Conservation (phyloP, 2,329 filamentous ascomycete genomes). For the Ophiostoma himal-ulmi region DNA sequence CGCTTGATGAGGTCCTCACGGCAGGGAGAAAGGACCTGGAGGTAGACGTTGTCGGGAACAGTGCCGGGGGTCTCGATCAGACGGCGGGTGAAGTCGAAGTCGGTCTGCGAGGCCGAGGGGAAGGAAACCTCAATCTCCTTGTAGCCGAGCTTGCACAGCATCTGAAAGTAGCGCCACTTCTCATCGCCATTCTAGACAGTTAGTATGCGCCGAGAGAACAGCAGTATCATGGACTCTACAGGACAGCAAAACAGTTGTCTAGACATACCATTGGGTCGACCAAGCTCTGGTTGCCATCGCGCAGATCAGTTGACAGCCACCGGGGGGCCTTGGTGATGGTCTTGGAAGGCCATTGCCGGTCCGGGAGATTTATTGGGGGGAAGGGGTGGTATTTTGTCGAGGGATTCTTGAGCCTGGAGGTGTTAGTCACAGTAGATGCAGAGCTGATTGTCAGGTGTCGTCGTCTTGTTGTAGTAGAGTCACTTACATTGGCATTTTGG, state of each 20-base stretch:
- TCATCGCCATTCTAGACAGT: constrained; percentile 74
- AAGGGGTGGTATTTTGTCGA: constrained; percentile 72
- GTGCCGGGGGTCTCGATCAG: constrained; percentile 78
- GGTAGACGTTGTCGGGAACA: constrained; percentile 80
- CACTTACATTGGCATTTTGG: constrained; percentile 23
- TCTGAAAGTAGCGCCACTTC: constrained; percentile 92
- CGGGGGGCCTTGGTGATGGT: constrained; percentile 76
- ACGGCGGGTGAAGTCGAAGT: constrained; percentile 89
- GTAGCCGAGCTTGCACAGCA: constrained; percentile 86
- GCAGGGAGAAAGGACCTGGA: constrained; percentile 90
- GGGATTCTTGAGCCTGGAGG: constrained; percentile 62
- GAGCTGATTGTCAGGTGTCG: background rate
- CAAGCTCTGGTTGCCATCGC: constrained; percentile 92
- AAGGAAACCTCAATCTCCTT: constrained; percentile 98
- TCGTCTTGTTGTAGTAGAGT: background rate
- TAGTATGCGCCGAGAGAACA: background rate
- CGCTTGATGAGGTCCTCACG: constrained; percentile 83
- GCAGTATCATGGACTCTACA: background rate
- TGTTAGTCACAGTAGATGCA: constrained; percentile 9
- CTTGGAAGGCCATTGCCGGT: constrained; percentile 79
- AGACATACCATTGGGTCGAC: constrained; percentile 82
- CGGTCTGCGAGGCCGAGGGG: constrained; percentile 87
- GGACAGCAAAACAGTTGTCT: background rate
- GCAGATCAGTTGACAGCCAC: constrained; percentile 82
- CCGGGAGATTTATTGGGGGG: constrained; percentile 57